phyloP scores from a whole-genome alignment of 352 stramenopile genomes.

The Ochromonadaceae sp. region DNA sequence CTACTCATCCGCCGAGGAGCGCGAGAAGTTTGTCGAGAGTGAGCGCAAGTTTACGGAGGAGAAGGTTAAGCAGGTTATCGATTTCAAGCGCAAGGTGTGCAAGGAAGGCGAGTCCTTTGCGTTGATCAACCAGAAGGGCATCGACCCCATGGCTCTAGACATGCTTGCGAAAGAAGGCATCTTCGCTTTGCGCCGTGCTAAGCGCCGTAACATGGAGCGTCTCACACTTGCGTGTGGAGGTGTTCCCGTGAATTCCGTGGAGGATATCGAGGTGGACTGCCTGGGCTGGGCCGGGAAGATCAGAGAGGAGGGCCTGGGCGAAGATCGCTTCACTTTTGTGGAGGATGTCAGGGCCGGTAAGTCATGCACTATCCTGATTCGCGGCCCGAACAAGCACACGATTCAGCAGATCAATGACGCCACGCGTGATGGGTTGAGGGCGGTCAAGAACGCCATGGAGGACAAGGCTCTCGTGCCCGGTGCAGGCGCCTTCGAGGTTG shows the following conservation, averaged over 20 bases:
- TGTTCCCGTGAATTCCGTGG: conserved; percentile 90
- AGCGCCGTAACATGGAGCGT: conserved; percentile 98
- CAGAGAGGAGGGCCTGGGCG: conserved; percentile 86
- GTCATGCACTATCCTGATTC: conserved; percentile 94
- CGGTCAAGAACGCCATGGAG: conserved; percentile 95
- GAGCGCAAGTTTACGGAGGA: conserved; percentile 87
- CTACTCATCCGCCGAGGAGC: conserved; percentile 94
- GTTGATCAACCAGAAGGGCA: conserved; percentile 99
- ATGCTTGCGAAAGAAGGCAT: conserved; percentile 99
- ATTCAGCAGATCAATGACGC: conserved; percentile 99
- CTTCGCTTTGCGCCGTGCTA: conserved; percentile 87
- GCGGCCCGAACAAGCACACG: conserved; percentile 93
- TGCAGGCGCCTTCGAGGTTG: conserved; percentile 89
- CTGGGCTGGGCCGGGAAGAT: conserved; percentile 83
- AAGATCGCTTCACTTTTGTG: conserved; percentile 99
- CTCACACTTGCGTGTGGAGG: conserved; percentile 95
- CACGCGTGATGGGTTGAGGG: conserved; percentile 88
- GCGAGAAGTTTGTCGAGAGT: conserved; percentile 89
- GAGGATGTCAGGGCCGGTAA: conserved; percentile 88
- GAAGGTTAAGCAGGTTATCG: conserved; percentile 87
- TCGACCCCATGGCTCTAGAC: conserved; percentile 94
- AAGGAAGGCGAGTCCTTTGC: conserved; percentile 94
- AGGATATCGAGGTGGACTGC: conserved; percentile 88
- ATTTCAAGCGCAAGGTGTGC: conserved; percentile 95
- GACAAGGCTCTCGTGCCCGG: conserved; percentile 87